Evolutionary conservation across 768 basidiomycete genomes (phyloP), one percentile per base, ranked within the genome.

Genomic region (Mycena kentingensis): DNA sequence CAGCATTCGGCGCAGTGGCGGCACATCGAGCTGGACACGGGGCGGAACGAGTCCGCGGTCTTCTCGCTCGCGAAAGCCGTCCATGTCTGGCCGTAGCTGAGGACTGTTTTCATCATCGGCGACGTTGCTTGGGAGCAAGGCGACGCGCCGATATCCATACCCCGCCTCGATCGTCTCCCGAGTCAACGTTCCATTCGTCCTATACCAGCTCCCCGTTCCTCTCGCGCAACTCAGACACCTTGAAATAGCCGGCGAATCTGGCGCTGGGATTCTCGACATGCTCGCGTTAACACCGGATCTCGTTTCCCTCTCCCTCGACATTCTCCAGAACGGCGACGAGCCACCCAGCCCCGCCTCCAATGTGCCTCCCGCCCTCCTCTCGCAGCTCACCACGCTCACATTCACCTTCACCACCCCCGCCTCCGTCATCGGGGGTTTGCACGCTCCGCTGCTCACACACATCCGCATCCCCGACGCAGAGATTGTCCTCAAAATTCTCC

Each of bases 1-100:
- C 6, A 42, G 25, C 41, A 42, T 42, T 42, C 41, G 8, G 41
- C 41, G 41, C 41, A 42, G 26, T 42, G 41, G 41, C 41, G 21
- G 25, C 41, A 42, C 21, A n/a, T 42, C 8, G 13, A 42, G 22
- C 24, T 42, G 6, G 12, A 27, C 18, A 26, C 41, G 5, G 6
- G 22, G 11, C n/a, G n/a, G n/a, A n/a, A n/a, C n/a, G 41, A 42
- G 7, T 42, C 41, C 8, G 22, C 26, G 7, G 25, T 27, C 5
- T 19, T 42, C 7, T 42, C 41, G 11, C 41, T 42, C 8, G 41
- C 41, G 12, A 42, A 26, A 12, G 41, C 41, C 7, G 41, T 24
- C 5, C 10, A 8, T 8, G 12, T 12, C 11, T 8, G 22, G 41
- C 41, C 41, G 11, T 42, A 24, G 22, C 26, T 42, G 12, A 7